Conservation (phyloP, 2,329 filamentous ascomycete genomes). For the Claviceps sp. region DNA sequence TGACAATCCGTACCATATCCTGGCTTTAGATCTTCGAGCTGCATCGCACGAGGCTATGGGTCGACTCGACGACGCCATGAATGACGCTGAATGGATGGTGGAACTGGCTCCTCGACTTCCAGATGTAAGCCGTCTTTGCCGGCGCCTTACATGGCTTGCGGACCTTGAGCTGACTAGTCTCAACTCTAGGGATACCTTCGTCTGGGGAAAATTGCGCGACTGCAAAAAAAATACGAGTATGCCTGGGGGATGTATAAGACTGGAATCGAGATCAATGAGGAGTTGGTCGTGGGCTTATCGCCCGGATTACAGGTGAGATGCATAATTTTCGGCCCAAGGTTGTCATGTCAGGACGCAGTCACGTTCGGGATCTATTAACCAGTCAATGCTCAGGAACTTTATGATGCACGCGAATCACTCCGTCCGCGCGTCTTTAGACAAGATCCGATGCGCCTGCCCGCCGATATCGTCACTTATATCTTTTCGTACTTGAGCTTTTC, state of each 20-base stretch:
- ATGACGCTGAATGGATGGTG: constrained; percentile 29
- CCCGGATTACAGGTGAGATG: constrained; percentile 21
- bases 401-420: constrained; percentile 20
- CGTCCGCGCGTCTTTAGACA: constrained; percentile 12
- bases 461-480: constrained; percentile 23
- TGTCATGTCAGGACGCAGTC: no score
- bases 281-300: constrained; percentile 14
- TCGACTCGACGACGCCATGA: constrained; percentile 23
- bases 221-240: constrained; percentile 23
- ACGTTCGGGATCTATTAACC: not conserved
- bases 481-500: constrained; percentile 10
- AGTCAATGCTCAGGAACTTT: constrained; percentile 13
- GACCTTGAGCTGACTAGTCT: not conserved
- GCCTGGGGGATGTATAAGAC: constrained; percentile 27
- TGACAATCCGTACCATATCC: constrained; percentile 22
- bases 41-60: constrained; percentile 26
- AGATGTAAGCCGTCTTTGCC: constrained; percentile 18
- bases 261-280: constrained; percentile 21
- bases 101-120: constrained; percentile 26
- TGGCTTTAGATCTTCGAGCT: constrained; percentile 27
- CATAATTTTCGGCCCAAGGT: not conserved
- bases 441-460: constrained; percentile 16
- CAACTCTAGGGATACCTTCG: constrained; percentile 26
- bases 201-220: constrained; percentile 25
- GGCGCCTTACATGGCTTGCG: no score